A percentile compares a stretch with the other conserved stretches of the same genome.
Conservation (phyloP, 1,139 yeast species). For the Suhomyces maxii region DNA sequence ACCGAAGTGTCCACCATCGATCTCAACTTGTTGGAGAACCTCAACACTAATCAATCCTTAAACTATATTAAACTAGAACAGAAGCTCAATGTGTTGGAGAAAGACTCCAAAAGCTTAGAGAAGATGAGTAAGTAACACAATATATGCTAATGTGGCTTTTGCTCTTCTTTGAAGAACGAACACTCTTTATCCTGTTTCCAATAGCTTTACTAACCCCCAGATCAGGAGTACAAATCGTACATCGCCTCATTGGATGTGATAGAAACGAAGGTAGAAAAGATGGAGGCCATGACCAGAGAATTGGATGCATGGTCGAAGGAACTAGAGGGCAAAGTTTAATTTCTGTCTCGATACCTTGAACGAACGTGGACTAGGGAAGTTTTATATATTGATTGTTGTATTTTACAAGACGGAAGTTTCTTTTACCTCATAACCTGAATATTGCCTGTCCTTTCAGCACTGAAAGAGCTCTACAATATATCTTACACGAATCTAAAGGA, state of each 20-base stretch:
- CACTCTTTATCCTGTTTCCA: neutral
- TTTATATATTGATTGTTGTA: too few species aligned
- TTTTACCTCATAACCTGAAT: too few species aligned
- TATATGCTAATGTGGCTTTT: neutral
- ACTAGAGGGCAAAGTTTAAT: constrained; percentile 33
- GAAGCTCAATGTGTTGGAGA: constrained; percentile 40
- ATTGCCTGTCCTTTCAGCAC: too few species aligned
- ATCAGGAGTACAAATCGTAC: constrained; percentile 32
- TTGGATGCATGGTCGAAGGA: constrained; percentile 63
- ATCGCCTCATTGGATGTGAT: constrained; percentile 36
- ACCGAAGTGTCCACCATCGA: constrained; percentile 55
- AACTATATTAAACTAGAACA: constrained; percentile 57
- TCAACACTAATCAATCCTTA: constrained; percentile 58
- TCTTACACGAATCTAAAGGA: too few species aligned
- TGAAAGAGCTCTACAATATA: too few species aligned
- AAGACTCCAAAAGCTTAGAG: constrained; percentile 31
- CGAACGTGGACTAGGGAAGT: too few species aligned
- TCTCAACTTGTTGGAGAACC: constrained; percentile 51
- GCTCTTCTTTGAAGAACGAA: neutral
- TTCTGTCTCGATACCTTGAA: neutral
- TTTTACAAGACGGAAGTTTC: too few species aligned
- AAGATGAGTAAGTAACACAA: constrained; percentile 31
- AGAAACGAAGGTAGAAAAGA: constrained; percentile 45
- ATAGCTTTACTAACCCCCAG: constrained; percentile 18
- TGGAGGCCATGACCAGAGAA: constrained; percentile 52